Evolutionary conservation across 306 rosid genomes (phyloP).

Genomic region (Lithocarpus polystachyus): DNA sequence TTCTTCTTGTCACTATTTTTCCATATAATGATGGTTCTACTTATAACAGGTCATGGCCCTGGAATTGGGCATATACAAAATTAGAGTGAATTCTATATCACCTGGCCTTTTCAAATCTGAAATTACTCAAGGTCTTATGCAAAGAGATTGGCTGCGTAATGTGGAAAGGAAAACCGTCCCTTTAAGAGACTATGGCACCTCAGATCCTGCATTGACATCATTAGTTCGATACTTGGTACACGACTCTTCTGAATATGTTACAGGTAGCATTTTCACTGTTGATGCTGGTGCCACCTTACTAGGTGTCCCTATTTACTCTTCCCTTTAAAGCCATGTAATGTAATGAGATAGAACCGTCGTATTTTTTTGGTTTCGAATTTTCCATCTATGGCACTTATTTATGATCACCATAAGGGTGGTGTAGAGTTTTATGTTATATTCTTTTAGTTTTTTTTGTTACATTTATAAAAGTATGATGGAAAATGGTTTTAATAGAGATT

Average conservation of each 20-base stretch:
- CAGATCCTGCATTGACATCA: constrained; percentile 78
- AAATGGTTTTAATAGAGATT: too few relatives aligned
- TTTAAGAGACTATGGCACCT: constrained; percentile 43
- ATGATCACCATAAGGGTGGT: too few relatives aligned
- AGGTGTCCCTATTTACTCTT: constrained; percentile 71
- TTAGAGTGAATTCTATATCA: constrained; percentile 72
- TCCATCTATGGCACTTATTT: too few relatives aligned
- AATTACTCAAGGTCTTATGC: constrained; percentile 54
- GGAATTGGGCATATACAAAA: constrained; percentile 64
- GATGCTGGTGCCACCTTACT: constrained; percentile 68
- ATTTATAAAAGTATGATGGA: too few relatives aligned
- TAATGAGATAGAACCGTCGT: too few relatives aligned
- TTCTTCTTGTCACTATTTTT: too few relatives aligned
- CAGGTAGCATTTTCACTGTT: constrained; percentile 56
- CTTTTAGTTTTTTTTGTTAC: too few relatives aligned
- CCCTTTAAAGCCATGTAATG: constrained; percentile 28
- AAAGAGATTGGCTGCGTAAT: constrained; percentile 57
- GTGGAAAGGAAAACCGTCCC: constrained; percentile 58
- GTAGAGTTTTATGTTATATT: too few relatives aligned
- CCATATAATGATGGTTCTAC: too few relatives aligned
- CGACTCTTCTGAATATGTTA: constrained; percentile 58
- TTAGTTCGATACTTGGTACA: constrained; percentile 62
- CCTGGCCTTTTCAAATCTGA: constrained; percentile 81
- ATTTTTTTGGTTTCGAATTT: too few relatives aligned
- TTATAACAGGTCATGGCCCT: constrained; percentile 59